Base-by-base conservation (phyloP, 331 rosid genomes). In the Quercus tomentella region DNA sequence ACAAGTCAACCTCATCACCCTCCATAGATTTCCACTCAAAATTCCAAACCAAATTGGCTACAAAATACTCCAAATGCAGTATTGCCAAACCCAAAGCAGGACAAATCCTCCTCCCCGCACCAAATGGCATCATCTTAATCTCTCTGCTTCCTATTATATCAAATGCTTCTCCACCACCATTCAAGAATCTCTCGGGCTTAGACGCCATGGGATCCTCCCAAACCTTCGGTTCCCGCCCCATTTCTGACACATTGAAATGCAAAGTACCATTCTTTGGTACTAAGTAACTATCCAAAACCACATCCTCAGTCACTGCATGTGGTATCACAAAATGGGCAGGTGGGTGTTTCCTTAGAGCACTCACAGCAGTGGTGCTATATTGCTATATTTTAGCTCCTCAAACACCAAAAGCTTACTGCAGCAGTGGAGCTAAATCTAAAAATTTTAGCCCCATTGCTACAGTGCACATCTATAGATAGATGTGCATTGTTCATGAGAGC, bases 41-140 rank as follows among this genome's bases (percentile, higher is more conserved):
- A 18, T 71, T 74, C 97, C 89, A 86, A 12, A 90, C 85, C 79
- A 90, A 81, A 81, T 90, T 90, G 17, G 92, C 93, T 62, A 90
- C 93, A 63, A 90, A 88, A 28, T 92, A 92, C 82, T 92, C 90
- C 67, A 92, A 80, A 52, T 92, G 97, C 76, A 90, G 82, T 49
- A 90, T 37, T 4, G 92, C 89, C 72, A 92, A 33, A 26, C 62
- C 76, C 66, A 25, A 76, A 6, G 83, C 93, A 2, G 94, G 94
- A 65, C 93, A 92, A 41, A 90, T 90, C 70, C 97, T 90, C 85
- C 97, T 82, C 37, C 97, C 97, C 2, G 58, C 94, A 21, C 97
- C 97, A 71, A 90, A 92, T 0, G 97, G 92, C 91, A 92, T 87
- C 87, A 85, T 88, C 82, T 78, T 88, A 6, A 90, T 87, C 82